These are phyloP conservation scores for Planoprotostelium fungivorum DNA, from an alignment of 78 protist genomes.

Conservation along the genomic window DNA sequence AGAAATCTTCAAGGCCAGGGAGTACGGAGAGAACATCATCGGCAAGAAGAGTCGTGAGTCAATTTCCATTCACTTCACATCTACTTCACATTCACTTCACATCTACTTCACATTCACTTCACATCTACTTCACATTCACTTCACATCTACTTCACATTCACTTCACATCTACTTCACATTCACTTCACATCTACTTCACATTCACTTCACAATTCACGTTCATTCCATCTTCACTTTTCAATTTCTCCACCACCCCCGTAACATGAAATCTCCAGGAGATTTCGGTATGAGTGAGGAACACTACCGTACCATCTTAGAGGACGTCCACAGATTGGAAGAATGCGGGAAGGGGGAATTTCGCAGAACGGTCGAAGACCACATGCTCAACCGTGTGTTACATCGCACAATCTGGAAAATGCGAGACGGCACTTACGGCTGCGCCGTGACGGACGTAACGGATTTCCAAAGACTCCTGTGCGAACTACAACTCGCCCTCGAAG, in stretches of 20 bases:
- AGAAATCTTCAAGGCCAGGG: background rate
- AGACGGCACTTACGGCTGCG: background rate
- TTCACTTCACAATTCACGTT: background rate
- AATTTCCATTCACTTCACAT: too few species aligned
- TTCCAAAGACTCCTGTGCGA: background rate
- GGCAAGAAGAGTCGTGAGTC: background rate
- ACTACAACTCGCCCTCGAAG: background rate
- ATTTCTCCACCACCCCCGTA: background rate
- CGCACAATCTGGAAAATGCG: background rate
- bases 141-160: too few species aligned
- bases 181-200: background rate
- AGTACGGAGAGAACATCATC: background rate
- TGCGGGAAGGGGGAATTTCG: too few species aligned
- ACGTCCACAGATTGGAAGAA: too few species aligned
- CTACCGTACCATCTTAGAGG: too few species aligned
- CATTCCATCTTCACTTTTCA: background rate
- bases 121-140: background rate
- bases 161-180: too few species aligned
- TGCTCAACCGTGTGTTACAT: background rate
- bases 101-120: too few species aligned
- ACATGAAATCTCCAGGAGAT: too few species aligned
- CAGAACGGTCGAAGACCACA: too few species aligned
- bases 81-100: background rate
- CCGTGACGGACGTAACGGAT: background rate
- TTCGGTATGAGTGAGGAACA: too few species aligned